Base-by-base conservation (phyloP, 225 moss, liverwort and hornwort genomes). In the Physcomitrium patens region DNA sequence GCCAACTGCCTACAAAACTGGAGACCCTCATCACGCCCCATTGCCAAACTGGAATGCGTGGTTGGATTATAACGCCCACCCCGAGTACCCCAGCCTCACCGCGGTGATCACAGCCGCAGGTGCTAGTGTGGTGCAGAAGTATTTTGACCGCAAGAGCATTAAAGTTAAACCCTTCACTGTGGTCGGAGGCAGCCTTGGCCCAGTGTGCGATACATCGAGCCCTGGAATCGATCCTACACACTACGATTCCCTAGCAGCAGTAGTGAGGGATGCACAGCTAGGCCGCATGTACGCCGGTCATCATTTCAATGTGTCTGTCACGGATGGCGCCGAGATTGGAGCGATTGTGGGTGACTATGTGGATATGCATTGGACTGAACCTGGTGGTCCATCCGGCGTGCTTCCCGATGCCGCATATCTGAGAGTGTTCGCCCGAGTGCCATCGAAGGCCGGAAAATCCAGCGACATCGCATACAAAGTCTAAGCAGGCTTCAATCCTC, bases 201-300 rank as follows among this genome's bases (percentile, higher is more conserved):
- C 52, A 10, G 18, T 23, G 4, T 69, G 69, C 31, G 55, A 69
- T 8, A 1, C 28, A 17, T 68, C 27, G 13, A 6, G 55, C 17
- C 69, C 69, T 4, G 54, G 37, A 1, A 41, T 69, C 28, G 69
- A 54, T 12, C 54, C 69, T 42, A 31, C 54, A 18, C 17, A 20
- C 13, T 53, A 69, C 53, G 37, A 5, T 3, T 69, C 69, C 9
- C 7, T 69, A 0, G 54, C 31, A 4, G 69, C 69, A 1, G 69
- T 53, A 4, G 69, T 69, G 53, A 28, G 8, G 3, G 69, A 69
- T 55, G 37, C 69, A 37, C 52, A 53, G 69, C 69, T 69, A 3
- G 51, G 69, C 1, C 28, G 69, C 37, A 69, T 69, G 69, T 69
- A 69, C 20, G 69, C 69, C 3, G 31, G 69, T 12, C 69, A 69